Conservation (phyloP, 257 asterid genomes). For the Cinchona pubescens region DNA sequence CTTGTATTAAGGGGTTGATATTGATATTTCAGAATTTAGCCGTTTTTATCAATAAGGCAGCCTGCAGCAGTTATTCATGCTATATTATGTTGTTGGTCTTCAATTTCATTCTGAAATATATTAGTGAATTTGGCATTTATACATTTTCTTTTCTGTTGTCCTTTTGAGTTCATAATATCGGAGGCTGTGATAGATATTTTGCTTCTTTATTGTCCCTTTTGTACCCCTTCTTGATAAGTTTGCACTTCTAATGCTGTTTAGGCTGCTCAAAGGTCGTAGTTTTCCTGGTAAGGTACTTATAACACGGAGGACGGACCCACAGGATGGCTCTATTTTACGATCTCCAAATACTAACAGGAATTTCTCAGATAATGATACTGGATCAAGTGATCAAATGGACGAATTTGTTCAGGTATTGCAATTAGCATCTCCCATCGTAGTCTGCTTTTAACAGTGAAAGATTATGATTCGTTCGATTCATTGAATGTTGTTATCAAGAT, state of each 20-base stretch:
- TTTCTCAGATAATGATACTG: slow-evolving; percentile 45
- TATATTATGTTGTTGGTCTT: neutral
- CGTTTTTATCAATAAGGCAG: neutral
- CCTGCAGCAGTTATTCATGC: neutral
- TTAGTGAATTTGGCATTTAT: neutral
- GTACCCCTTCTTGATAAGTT: neutral
- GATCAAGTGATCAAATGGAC: slow-evolving; percentile 45
- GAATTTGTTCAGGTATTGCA: slow-evolving; percentile 50
- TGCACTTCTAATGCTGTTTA: slow-evolving; percentile 24
- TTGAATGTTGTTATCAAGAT: slow-evolving; percentile 12
- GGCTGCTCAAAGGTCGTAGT: slow-evolving; percentile 94
- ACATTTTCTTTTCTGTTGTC: neutral
- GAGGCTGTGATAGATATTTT: neutral
- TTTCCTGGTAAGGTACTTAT: slow-evolving; percentile 93
- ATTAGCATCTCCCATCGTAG: neutral
- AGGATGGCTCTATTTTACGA: slow-evolving; percentile 46
- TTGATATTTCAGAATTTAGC: neutral
- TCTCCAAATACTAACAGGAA: slow-evolving; percentile 59
- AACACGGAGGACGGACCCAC: slow-evolving; percentile 63
- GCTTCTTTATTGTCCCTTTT: neutral
- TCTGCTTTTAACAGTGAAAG: neutral
- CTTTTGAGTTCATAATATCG: neutral
- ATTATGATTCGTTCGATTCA: neutral
- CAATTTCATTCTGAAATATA: neutral
- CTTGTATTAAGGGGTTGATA: too few relatives aligned